A percentile compares a stretch with the other conserved stretches of the same genome.
Conservation (phyloP, 1,284 basidiomycete genomes). For the Ustilago sp. region DNA sequence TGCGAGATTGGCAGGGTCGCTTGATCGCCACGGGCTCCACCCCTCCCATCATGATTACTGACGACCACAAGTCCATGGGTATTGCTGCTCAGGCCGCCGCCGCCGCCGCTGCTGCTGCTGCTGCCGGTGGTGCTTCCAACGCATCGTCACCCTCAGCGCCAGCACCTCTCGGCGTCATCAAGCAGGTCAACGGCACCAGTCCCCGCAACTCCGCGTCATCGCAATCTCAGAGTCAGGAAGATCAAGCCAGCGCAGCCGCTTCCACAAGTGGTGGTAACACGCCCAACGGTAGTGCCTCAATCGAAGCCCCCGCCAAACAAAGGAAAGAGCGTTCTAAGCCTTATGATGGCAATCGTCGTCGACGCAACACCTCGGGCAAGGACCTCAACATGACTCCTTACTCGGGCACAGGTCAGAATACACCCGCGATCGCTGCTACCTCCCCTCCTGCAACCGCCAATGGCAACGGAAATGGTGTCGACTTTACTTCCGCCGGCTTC, state of each 20-base stretch:
- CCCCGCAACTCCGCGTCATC: slow-evolving; percentile 22
- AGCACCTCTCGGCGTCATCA: slow-evolving; percentile 34
- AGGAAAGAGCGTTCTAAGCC: slow-evolving; percentile 60
- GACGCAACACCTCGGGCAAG: slow-evolving; percentile 49
- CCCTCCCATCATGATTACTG: slow-evolving; percentile 91
- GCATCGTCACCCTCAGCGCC: slow-evolving; percentile 33
- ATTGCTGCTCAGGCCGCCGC: slow-evolving; percentile 71
- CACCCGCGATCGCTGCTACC: slow-evolving; percentile 31
- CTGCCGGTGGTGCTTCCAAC: slow-evolving; percentile 29
- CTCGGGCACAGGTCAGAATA: slow-evolving; percentile 47
- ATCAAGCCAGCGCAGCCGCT: slow-evolving; percentile 8
- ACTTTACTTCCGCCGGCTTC: slow-evolving; percentile 48
- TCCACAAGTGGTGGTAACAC: slow-evolving; percentile 41
- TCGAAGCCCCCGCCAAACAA: slow-evolving; percentile 22
- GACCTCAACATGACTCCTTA: slow-evolving; percentile 54
- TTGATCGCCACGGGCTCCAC: slow-evolving; percentile 86
- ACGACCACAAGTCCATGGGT: slow-evolving; percentile 84
- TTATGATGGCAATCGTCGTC: slow-evolving; percentile 55
- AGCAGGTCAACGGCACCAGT: slow-evolving; percentile 40
- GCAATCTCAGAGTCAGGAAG: slow-evolving; percentile 23
- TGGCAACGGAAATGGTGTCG: slow-evolving; percentile 19
- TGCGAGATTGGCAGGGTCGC: slow-evolving; percentile 84
- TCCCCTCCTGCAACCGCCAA: slow-evolving; percentile 25
- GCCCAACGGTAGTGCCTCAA: slow-evolving; percentile 34
- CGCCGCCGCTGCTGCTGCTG: slow-evolving; percentile 38